Percentiles rank a stretch among this genome's conserved stretches.
Conservation (phyloP, 2,329 filamentous ascomycete species). For the Colletotrichum sp. region DNA sequence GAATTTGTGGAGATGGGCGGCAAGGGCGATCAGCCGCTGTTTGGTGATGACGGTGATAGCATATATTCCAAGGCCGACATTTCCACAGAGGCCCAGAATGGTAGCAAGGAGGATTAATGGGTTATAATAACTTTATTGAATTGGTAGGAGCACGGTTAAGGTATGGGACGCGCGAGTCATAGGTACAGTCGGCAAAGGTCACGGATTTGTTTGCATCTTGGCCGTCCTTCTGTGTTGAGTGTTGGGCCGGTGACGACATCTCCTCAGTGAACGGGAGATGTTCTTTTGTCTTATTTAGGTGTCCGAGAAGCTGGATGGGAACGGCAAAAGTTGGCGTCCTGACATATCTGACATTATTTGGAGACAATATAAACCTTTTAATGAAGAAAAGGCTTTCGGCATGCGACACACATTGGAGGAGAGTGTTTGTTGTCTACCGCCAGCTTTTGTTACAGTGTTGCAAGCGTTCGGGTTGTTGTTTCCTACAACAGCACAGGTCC, state of each 20-base stretch:
- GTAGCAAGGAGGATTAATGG: constrained; percentile 22
- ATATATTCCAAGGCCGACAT: constrained; percentile 51
- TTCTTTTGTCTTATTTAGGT: neutral
- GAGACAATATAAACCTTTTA: neutral
- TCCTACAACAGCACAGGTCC: neutral
- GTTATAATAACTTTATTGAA: neutral
- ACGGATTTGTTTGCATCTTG: neutral
- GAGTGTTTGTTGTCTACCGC: neutral
- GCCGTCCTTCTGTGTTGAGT: neutral
- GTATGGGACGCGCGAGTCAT: neutral
- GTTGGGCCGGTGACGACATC: neutral
- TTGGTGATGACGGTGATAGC: constrained; percentile 63
- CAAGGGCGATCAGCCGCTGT: constrained; percentile 82
- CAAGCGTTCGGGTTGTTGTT: neutral
- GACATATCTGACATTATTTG: neutral
- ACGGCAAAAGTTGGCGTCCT: neutral
- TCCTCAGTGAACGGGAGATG: neutral
- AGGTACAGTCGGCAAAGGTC: neutral
- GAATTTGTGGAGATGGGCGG: constrained; percentile 89
- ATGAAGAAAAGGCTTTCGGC: neutral
- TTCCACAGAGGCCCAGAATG: constrained; percentile 27
- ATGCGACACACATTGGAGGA: neutral
- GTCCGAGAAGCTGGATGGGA: neutral
- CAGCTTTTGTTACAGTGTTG: neutral
- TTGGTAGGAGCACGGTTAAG: neutral